Conservation (phyloP, 345 rosid species). For the Theobroma cacao region DNA sequence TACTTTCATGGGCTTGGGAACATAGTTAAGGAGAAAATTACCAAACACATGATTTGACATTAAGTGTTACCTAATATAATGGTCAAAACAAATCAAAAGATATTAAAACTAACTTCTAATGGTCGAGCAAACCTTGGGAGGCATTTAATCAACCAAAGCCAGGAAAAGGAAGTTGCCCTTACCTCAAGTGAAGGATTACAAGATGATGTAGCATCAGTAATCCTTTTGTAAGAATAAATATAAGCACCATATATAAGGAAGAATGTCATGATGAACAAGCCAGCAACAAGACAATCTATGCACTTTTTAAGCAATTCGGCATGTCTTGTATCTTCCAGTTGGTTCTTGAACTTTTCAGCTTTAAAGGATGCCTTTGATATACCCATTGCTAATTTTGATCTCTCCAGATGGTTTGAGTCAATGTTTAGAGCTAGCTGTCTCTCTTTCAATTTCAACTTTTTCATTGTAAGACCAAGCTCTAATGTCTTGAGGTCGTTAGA, state of each 20-base stretch:
- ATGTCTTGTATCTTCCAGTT: slow-evolving; percentile 65
- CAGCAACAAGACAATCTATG: slow-evolving; percentile 77
- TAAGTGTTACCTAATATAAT: neutral
- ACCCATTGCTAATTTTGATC: slow-evolving; percentile 66
- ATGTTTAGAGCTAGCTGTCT: slow-evolving; percentile 40
- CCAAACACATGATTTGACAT: neutral
- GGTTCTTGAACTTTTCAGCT: slow-evolving; percentile 70
- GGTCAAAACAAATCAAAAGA: neutral
- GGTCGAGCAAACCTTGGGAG: neutral
- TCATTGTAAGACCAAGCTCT: slow-evolving; percentile 54
- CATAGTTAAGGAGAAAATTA: neutral
- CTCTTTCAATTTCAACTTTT: slow-evolving; percentile 51
- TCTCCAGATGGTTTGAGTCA: slow-evolving; percentile 63
- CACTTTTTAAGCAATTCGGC: slow-evolving; percentile 60
- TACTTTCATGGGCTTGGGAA: neutral
- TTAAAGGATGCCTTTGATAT: slow-evolving; percentile 62
- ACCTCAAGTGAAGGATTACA: slow-evolving; percentile 53
- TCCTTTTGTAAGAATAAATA: slow-evolving; percentile 56
- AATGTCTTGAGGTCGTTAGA: slow-evolving; percentile 68
- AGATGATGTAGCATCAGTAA: slow-evolving; percentile 64
- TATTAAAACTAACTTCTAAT: neutral
- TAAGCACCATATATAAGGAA: slow-evolving; percentile 62
- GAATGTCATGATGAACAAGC: slow-evolving; percentile 56
- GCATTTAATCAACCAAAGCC: slow-evolving; percentile 5
- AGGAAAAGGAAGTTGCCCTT: slow-evolving; percentile 5